Conservation (phyloP, 1,284 basidiomycete species). For the Boletus sp. region DNA sequence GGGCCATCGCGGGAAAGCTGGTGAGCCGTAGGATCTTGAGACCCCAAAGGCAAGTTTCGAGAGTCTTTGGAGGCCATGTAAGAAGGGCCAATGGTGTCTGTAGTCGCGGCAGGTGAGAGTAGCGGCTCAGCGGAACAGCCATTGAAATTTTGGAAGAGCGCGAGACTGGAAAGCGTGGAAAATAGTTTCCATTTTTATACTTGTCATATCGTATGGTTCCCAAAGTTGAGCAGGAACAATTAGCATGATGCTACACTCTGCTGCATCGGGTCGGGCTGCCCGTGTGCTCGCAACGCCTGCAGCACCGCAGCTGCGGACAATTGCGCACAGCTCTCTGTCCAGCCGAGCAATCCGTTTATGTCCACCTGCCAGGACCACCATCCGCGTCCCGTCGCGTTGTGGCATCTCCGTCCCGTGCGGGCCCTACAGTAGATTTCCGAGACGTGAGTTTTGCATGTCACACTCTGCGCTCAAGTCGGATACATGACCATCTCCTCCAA, state of each 20-base stretch:
- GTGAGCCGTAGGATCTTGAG: slow-evolving; percentile 43
- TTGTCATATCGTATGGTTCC: slow-evolving; percentile 2
- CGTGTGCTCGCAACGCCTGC: slow-evolving; percentile 27
- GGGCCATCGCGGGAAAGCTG: slow-evolving; percentile 48
- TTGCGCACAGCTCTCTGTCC: slow-evolving; percentile 19
- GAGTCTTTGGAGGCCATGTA: slow-evolving; percentile 30
- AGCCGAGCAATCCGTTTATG: slow-evolving; percentile 22
- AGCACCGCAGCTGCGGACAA: slow-evolving; percentile 24
- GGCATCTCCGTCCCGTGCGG: slow-evolving; percentile 10
- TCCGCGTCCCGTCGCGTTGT: slow-evolving; percentile 10
- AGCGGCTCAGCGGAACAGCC: slow-evolving; percentile 11
- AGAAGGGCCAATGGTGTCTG: slow-evolving; percentile 5
- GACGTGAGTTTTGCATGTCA: slow-evolving; percentile 29
- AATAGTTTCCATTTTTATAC: slow-evolving; percentile 10
- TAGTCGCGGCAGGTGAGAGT: slow-evolving; percentile 16
- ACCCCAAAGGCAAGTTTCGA: slow-evolving; percentile 23
- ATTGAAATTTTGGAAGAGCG: slow-evolving; percentile 33
- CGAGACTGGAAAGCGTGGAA: slow-evolving; percentile 25
- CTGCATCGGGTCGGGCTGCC: slow-evolving; percentile 18
- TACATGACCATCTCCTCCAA: slow-evolving; percentile 5
- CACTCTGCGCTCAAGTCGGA: slow-evolving; percentile 4
- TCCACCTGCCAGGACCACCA: slow-evolving; percentile 20
- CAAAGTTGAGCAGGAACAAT: slow-evolving; percentile 28
- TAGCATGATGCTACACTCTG: slow-evolving; percentile 22
- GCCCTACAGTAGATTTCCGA: slow-evolving; percentile 11